Evolutionary conservation across 495 filamentous ascomycete genomes (phyloP).

Genomic region (Tuber calosporum): DNA sequence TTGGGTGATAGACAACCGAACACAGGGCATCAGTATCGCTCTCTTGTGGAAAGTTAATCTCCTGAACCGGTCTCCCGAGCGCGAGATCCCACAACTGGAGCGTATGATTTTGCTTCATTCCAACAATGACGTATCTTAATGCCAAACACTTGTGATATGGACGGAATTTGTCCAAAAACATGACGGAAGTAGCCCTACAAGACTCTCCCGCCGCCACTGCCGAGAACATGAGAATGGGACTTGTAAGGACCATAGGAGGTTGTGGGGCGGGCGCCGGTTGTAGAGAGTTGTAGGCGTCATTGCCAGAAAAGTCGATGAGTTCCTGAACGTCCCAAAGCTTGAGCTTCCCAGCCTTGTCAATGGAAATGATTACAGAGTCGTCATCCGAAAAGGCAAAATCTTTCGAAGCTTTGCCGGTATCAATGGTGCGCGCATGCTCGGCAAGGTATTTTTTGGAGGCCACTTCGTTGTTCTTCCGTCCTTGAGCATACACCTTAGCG

Average conservation of each 20-base stretch:
- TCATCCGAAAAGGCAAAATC: conserved; percentile 97
- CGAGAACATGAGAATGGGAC: conserved; percentile 36
- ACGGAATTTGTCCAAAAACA: conserved; percentile 89
- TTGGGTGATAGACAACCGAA: conserved; percentile 86
- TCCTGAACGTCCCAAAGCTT: conserved; percentile 95
- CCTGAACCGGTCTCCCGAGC: conserved; percentile 87
- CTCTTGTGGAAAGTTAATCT: conserved; percentile 90
- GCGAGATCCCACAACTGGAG: conserved; percentile 98
- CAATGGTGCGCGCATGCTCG: conserved; percentile 80
- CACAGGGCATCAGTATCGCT: conserved; percentile 96
- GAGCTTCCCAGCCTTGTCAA: conserved; percentile 90
- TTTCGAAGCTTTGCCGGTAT: conserved; percentile 94
- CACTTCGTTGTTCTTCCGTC: conserved; percentile 36
- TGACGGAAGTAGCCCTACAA: conserved; percentile 76
- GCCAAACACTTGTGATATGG: conserved; percentile 81
- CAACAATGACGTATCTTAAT: conserved; percentile 87
- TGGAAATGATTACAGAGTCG: conserved; percentile 84
- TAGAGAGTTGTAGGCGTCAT: conserved; percentile 45
- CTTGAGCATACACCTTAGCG: conserved; percentile 60
- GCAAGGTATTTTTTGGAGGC: conserved; percentile 63
- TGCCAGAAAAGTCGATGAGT: conserved; percentile 54
- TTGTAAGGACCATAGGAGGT: conserved; percentile 35
- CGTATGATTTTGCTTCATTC: conserved; percentile 98
- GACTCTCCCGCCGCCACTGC: conserved; percentile 38
- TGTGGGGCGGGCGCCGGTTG: conserved; percentile 29